phyloP scores from a whole-genome alignment of 805 yeast species.

The Candida lessepsii region DNA sequence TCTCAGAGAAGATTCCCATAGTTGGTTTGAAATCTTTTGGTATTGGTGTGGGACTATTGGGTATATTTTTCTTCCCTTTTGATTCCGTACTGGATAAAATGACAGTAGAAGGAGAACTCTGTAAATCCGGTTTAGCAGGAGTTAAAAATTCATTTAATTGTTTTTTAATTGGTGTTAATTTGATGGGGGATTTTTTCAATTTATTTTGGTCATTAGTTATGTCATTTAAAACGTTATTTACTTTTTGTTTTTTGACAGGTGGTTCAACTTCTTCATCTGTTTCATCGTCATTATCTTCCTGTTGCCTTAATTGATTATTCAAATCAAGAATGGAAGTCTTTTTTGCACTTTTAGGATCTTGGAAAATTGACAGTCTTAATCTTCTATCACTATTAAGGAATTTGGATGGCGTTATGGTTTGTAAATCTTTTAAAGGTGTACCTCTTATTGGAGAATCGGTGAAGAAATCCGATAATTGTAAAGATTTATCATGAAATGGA shows the following conservation, averaged over 20 bases:
- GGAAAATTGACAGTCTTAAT: conserved; percentile 20
- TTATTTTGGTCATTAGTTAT: conserved; percentile 19
- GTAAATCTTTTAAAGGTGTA: conserved; percentile 35
- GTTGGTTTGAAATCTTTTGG: conserved; percentile 25
- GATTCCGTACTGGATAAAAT: conserved; percentile 32
- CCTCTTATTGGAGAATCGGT: conserved; percentile 43
- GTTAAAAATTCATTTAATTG: conserved; percentile 23
- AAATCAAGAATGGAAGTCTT: conserved; percentile 36
- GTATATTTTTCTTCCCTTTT: conserved; percentile 14
- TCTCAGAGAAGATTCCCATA: conserved; percentile 40
- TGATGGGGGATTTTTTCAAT: conserved; percentile 9
- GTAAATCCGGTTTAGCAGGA: conserved; percentile 32
- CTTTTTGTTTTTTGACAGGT: conserved; percentile 7
- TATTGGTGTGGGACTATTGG: conserved; percentile 42
- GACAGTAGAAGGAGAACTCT: conserved; percentile 44
- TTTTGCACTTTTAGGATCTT: conserved; percentile 29
- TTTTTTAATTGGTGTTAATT: conserved; percentile 4
- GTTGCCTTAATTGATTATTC: conserved; percentile 27
- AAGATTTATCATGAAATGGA: conserved; percentile 43
- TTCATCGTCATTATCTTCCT: conserved; percentile 20
- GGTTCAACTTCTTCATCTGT: conserved; percentile 14
- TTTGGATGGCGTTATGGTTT: conserved; percentile 41
- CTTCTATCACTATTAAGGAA: conserved; percentile 26
- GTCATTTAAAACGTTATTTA: conserved; percentile 30
- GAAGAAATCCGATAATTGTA: conserved; percentile 42